phyloP scores from a whole-genome alignment of 768 basidiomycete genomes.

The Rhodosporidiobolus sp. region DNA sequence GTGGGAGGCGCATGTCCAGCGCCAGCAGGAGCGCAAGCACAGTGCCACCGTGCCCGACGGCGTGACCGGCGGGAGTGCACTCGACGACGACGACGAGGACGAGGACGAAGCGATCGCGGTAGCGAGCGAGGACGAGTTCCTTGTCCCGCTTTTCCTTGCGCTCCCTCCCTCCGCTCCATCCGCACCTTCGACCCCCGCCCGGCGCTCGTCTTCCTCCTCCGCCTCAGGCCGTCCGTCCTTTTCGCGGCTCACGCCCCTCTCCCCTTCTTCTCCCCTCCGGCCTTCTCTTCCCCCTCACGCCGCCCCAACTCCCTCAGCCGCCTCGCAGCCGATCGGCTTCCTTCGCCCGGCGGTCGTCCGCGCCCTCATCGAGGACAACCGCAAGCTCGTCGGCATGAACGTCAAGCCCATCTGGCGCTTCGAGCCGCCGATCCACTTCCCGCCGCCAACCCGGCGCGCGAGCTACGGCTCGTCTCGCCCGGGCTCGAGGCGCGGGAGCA shows the following conservation, averaged over 20 bases:
- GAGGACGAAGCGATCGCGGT: background rate
- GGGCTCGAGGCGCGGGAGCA: conserved; percentile 43
- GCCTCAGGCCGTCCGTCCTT: conserved; percentile 52
- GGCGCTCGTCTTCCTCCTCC: conserved; percentile 49
- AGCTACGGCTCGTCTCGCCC: conserved; percentile 10
- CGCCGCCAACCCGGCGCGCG: background rate
- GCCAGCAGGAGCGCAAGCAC: background rate
- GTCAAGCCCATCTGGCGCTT: conserved; percentile 59
- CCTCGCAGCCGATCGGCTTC: conserved; percentile 51
- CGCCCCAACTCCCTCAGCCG: background rate
- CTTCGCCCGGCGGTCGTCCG: conserved; percentile 48
- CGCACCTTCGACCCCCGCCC: background rate
- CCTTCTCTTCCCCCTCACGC: background rate
- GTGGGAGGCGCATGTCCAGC: conserved; percentile 42
- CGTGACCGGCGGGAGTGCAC: background rate
- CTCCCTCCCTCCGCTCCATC: background rate
- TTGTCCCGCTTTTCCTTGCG: conserved; percentile 42
- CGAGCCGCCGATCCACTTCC: conserved; percentile 42
- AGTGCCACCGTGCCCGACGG: background rate
- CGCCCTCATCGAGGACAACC: conserved; percentile 45
- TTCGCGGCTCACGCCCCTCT: conserved; percentile 54
- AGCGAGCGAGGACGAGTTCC: conserved; percentile 27
- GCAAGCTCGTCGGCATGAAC: conserved; percentile 47
- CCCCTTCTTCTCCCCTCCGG: conserved; percentile 47
- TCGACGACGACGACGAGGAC: conserved; percentile 30